Percentiles rank a stretch among this genome's conserved stretches.
Evolutionary conservation across 768 basidiomycete genomes (phyloP).

Genomic region (Trametes meyenii): DNA sequence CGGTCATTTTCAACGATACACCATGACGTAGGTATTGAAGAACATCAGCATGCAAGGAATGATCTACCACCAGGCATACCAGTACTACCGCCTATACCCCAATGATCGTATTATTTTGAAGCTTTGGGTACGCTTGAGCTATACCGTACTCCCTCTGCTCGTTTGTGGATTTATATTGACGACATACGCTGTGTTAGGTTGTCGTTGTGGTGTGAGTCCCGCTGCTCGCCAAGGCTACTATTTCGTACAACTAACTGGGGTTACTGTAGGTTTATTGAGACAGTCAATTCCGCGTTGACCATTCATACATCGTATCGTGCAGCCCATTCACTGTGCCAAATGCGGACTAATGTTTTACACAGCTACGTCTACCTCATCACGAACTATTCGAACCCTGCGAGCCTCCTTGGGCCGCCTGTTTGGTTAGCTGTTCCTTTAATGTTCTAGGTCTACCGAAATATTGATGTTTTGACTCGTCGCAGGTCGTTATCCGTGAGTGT

Average conservation of each 20-base stretch:
- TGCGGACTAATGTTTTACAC: neutral
- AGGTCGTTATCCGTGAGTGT: neutral
- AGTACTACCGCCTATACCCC: neutral
- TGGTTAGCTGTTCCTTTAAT: neutral
- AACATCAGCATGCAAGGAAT: neutral
- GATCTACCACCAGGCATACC: neutral
- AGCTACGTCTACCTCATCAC: constrained; percentile 8
- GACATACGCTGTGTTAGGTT: neutral
- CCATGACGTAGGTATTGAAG: neutral
- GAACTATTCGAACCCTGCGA: neutral
- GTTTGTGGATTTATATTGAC: neutral
- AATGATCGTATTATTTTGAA: neutral
- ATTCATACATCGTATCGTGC: constrained; percentile 2
- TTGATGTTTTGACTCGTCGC: too few relatives aligned
- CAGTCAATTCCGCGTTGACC: neutral
- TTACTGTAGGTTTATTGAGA: neutral
- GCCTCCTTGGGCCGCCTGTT: neutral
- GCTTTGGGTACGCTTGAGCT: neutral
- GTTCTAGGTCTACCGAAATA: too few relatives aligned
- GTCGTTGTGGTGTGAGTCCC: neutral
- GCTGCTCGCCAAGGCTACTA: neutral
- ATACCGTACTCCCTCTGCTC: neutral
- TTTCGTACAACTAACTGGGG: neutral
- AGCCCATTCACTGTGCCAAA: neutral
- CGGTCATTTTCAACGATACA: neutral